Evolutionary conservation across 129 eudicot species (phyloP).

Genomic region (carrot (Daucus carota)): DNA sequence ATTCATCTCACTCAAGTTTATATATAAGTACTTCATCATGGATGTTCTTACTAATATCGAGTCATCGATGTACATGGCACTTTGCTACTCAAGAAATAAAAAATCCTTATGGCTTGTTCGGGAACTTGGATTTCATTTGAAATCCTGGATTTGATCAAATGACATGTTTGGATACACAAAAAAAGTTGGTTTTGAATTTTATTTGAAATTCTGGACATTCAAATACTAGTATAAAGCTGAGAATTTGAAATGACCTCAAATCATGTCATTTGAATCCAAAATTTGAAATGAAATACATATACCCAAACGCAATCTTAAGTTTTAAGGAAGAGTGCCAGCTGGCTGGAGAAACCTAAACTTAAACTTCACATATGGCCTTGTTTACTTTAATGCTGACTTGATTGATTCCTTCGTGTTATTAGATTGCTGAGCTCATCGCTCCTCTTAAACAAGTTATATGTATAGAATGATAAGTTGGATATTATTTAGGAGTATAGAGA

Average conservation of each 20-base stretch:
- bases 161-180: too few species aligned
- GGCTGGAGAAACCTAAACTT: not conserved
- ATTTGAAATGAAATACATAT: too few species aligned
- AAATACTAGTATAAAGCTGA: too few species aligned
- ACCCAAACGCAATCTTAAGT: too few species aligned
- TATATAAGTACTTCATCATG: not conserved
- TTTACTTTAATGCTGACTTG: not conserved
- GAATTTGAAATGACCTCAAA: too few species aligned
- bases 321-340: not conserved
- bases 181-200: too few species aligned
- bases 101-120: too few species aligned
- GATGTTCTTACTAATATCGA: not conserved
- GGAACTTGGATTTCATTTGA: too few species aligned
- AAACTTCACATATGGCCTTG: not conserved
- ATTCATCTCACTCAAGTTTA: not conserved
- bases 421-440: not conserved
- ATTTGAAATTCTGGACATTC: too few species aligned
- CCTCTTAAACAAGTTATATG: not conserved
- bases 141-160: too few species aligned
- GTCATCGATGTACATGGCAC: not conserved
- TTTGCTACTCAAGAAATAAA: not conserved
- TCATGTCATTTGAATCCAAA: too few species aligned
- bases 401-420: not conserved
- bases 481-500: not conserved
- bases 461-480: not conserved